These are phyloP conservation scores for Ascochyta fabae DNA, from an alignment of 2,329 filamentous ascomycete species.

Conservation along the genomic window DNA sequence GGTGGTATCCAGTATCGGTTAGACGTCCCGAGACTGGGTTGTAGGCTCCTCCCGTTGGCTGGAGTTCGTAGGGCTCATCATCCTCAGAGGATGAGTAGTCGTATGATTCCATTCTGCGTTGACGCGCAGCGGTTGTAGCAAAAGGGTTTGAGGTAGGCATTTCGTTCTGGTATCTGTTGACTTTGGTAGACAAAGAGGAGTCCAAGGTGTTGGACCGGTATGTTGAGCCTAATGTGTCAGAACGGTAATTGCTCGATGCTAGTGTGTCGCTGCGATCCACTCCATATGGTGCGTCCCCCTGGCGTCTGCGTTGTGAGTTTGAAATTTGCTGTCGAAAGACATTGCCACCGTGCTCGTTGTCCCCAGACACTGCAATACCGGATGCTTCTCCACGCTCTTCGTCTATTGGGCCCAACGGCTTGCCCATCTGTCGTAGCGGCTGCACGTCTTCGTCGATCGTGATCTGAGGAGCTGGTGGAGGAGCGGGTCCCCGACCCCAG, in stretches of 20 bases:
- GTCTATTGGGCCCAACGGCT: constrained; percentile 38
- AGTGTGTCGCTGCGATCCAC: constrained; percentile 43
- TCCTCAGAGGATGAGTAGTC: constrained; percentile 50
- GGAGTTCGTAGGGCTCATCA: constrained; percentile 47
- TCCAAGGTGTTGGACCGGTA: constrained; percentile 20
- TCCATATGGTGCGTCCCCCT: constrained; percentile 34
- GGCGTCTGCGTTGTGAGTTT: constrained; percentile 45
- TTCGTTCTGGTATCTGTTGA: constrained; percentile 41
- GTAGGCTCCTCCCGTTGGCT: constrained; percentile 36
- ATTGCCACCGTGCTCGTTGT: constrained; percentile 35
- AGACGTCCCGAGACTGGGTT: constrained; percentile 43
- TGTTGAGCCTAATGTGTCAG: constrained; percentile 30
- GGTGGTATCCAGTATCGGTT: constrained; percentile 47
- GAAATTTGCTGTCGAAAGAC: constrained; percentile 50
- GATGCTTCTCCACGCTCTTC: constrained; percentile 43
- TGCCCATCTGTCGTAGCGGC: constrained; percentile 37
- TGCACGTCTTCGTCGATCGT: constrained; percentile 41
- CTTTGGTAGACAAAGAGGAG: constrained; percentile 39
- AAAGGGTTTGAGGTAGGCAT: constrained; percentile 46
- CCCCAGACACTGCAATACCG: constrained; percentile 31
- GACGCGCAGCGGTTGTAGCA: constrained; percentile 28
- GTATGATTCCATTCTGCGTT: constrained; percentile 43
- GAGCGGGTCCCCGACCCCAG: constrained; percentile 59
- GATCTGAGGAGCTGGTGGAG: constrained; percentile 32
- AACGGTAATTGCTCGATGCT: constrained; percentile 37